Evolutionary conservation across 2,329 filamentous ascomycete genomes (phyloP), one percentile per base, ranked within the genome.

Genomic region (Penicillium frequentans): DNA sequence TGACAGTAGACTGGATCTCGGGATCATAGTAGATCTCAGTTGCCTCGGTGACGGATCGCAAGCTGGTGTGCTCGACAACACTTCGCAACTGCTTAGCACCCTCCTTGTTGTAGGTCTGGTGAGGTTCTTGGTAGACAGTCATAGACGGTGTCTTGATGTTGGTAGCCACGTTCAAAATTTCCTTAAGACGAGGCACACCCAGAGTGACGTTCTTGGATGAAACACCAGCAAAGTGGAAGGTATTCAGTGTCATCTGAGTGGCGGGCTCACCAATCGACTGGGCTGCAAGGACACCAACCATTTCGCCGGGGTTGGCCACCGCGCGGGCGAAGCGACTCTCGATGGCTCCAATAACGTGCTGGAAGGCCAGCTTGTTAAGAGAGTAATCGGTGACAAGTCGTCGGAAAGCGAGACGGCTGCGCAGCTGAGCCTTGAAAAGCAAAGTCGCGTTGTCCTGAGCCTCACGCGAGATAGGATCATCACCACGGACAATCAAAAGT

Each of bases 201-300:
- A 99, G 88, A 0, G 95, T 99, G 54, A 99, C 93, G 83, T 99
- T 99, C 88, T 99, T 99, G 24, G 93, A 96, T 37, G 96, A 96
- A 59, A 99, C 92, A 96, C 95, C 95, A 76, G 95, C 93, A 76
- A 99, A 99, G 83, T 99, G 95, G 89, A 99, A 99, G 24, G 95
- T 99, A 80, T 99, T 99, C 59, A 99, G 81, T 1, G 95, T 99
- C 95, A 99, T 99, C 82, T 99, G 95, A 1, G 95, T 99, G 23
- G 95, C 96, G 42, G 95, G 95, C 77, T 99, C 95, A 80, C 95
- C 95, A 73, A 99, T 99, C 31, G 95, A 99, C 79, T 99, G 95
- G 7, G 96, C 95, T 62, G 95, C 95, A 69, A 99, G 81, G 23
- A 99, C 95, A 79, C 95, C 95, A 55, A 99, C 95, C 95, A 99